Conservation (phyloP, 2,329 filamentous ascomycete genomes). For the Achaetomium macrosporum region DNA sequence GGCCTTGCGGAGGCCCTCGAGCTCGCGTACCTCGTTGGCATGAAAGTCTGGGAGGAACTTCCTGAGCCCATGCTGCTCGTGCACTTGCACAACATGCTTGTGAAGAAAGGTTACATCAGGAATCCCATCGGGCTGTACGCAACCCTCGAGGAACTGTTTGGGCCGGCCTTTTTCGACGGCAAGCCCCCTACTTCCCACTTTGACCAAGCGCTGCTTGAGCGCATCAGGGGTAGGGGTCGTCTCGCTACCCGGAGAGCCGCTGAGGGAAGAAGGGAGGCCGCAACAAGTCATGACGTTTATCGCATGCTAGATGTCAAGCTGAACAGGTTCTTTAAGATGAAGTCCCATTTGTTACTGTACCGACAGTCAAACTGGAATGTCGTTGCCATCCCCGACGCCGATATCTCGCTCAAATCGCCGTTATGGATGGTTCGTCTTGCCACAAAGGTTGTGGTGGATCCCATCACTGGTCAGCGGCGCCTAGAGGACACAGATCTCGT, state of each 20-base stretch:
- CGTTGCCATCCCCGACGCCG: constrained; percentile 32
- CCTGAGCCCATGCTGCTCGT: constrained; percentile 36
- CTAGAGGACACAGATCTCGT: constrained; percentile 30
- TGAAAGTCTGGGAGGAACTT: constrained; percentile 35
- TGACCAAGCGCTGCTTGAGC: neutral
- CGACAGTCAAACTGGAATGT: constrained; percentile 31
- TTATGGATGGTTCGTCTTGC: constrained; percentile 28
- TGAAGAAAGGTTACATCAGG: constrained; percentile 35
- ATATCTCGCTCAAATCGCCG: constrained; percentile 25
- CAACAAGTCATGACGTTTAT: neutral
- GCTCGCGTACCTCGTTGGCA: constrained; percentile 30
- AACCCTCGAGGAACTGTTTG: constrained; percentile 26
- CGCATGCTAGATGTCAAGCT: constrained; percentile 9
- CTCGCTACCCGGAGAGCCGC: neutral
- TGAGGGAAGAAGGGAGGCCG: neutral
- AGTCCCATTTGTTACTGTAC: constrained; percentile 30
- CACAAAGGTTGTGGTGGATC: constrained; percentile 9
- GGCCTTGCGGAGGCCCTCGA: constrained; percentile 41
- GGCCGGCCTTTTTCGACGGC: constrained; percentile 28
- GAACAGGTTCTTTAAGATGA: constrained; percentile 31
- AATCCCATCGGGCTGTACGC: constrained; percentile 31
- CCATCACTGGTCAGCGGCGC: constrained; percentile 25
- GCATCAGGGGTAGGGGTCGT: neutral
- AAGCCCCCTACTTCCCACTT: constrained; percentile 30
- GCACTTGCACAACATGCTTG: constrained; percentile 45